Conservation (phyloP, 768 basidiomycete species). For the Fistulinella prunicolor region DNA sequence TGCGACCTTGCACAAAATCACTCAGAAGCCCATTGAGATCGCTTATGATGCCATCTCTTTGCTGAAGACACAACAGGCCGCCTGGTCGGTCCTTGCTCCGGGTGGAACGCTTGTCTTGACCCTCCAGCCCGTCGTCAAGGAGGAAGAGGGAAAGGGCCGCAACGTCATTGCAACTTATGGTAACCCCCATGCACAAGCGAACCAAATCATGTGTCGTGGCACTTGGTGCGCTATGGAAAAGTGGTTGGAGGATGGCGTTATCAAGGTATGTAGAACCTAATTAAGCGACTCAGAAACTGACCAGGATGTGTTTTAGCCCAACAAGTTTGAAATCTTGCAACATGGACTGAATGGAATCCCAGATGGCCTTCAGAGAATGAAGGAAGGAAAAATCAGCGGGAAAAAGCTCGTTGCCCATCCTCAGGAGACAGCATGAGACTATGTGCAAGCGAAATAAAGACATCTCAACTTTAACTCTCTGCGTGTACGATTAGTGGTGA, state of each 20-base stretch:
- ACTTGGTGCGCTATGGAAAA: conserved; percentile 20
- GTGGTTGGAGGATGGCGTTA: conserved; percentile 26
- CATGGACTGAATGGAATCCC: conserved; percentile 39
- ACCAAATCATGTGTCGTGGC: conserved; percentile 14
- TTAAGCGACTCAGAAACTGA: neutral
- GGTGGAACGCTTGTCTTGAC: conserved; percentile 34
- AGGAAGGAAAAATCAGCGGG: conserved; percentile 39
- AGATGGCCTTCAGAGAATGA: conserved; percentile 36
- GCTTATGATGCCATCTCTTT: conserved; percentile 34
- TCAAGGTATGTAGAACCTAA: conserved; percentile 19
- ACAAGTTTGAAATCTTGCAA: conserved; percentile 40
- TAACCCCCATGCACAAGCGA: conserved; percentile 18
- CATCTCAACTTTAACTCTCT: neutral
- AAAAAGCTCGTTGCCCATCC: conserved; percentile 43
- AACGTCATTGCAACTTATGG: conserved; percentile 23
- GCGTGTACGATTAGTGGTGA: conserved; percentile 19
- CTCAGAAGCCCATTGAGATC: conserved; percentile 14
- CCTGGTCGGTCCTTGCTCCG: conserved; percentile 30
- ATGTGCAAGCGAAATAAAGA: neutral
- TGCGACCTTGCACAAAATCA: conserved; percentile 25
- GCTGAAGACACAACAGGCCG: conserved; percentile 35
- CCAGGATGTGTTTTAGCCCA: conserved; percentile 32
- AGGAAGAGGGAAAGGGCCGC: conserved; percentile 22
- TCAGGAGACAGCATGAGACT: conserved; percentile 32
- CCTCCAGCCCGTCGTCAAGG: conserved; percentile 20